Conservation (phyloP, 768 basidiomycete genomes). For the Rhizopogon vulgaris region DNA sequence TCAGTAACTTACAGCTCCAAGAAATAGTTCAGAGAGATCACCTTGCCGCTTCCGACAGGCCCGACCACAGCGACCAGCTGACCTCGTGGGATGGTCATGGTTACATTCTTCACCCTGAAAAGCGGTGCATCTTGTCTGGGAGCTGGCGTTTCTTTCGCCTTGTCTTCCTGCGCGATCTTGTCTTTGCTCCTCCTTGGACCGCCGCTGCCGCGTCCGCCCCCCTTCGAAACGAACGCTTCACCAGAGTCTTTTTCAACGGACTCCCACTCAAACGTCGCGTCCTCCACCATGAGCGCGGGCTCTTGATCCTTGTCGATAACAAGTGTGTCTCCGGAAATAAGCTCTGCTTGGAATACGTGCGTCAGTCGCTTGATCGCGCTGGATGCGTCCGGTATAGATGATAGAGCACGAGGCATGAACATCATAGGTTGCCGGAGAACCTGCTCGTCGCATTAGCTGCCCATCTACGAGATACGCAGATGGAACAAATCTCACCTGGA, state of each 20-base stretch:
- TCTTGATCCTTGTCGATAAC: conserved; percentile 31
- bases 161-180: conserved; percentile 2
- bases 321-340: conserved; percentile 35
- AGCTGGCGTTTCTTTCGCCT: conserved; percentile 9
- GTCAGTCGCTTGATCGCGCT: conserved; percentile 52
- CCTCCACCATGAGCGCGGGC: conserved; percentile 25
- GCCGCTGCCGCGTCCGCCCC: background rate
- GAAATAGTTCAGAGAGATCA: conserved; percentile 10
- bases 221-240: background rate
- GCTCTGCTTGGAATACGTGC: conserved; percentile 44
- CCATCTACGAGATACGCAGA: background rate
- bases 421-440: conserved; percentile 66
- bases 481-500: conserved; percentile 32
- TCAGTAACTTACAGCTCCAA: background rate
- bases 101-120: conserved; percentile 47
- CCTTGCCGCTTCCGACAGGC: conserved; percentile 26
- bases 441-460: conserved; percentile 19
- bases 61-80: conserved; percentile 59
- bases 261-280: conserved; percentile 60
- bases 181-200: background rate
- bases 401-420: conserved; percentile 57
- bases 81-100: conserved; percentile 49
- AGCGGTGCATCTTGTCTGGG: background rate
- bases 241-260: no score
- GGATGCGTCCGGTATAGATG: conserved; percentile 56